Evolutionary conservation across 2,329 filamentous ascomycete genomes (phyloP).

Genomic region (Colletotrichum siamense): DNA sequence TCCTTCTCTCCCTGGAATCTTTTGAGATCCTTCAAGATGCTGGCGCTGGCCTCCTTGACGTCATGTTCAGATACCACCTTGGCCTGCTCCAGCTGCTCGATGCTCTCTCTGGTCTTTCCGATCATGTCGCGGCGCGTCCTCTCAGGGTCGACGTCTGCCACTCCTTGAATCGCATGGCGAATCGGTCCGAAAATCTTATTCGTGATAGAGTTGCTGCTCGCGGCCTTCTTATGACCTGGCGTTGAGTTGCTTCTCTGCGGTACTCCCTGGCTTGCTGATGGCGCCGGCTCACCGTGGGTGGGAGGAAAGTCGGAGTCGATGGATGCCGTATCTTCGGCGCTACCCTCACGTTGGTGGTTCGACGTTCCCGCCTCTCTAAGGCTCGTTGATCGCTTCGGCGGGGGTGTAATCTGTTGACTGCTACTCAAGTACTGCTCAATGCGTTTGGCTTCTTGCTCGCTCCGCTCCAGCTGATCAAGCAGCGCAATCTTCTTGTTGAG

Average conservation of each 20-base stretch:
- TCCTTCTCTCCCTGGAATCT: conserved; percentile 96
- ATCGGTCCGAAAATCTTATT: conserved; percentile 94
- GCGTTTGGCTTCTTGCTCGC: conserved; percentile 88
- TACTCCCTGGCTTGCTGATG: conserved; percentile 77
- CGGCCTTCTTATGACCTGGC: conserved; percentile 75
- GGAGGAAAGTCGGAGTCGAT: conserved; percentile 97
- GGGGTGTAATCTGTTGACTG: conserved; percentile 67
- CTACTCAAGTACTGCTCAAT: conserved; percentile 91
- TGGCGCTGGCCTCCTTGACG: conserved; percentile 89
- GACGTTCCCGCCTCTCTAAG: conserved; percentile 53
- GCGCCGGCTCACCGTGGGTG: conserved; percentile 77
- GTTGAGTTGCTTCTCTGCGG: conserved; percentile 54
- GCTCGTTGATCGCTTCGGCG: conserved; percentile 69
- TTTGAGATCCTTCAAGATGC: conserved; percentile 87
- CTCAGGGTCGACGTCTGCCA: conserved; percentile 95
- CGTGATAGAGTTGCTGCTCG: conserved; percentile 89
- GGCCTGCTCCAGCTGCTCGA: conserved; percentile 87
- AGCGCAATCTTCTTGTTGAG: conserved; percentile 83
- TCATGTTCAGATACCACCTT: conserved; percentile 88
- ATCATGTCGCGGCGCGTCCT: conserved; percentile 91
- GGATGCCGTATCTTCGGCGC: conserved; percentile 78
- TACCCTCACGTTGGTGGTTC: conserved; percentile 59
- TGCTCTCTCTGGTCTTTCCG: conserved; percentile 90
- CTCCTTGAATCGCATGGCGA: conserved; percentile 93
- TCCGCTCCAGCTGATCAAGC: conserved; percentile 88